A percentile compares a stretch with the other conserved stretches of the same genome.
Evolutionary conservation across 1,139 yeast genomes (phyloP).

Genomic region (Suhomyces bribrorum): DNA sequence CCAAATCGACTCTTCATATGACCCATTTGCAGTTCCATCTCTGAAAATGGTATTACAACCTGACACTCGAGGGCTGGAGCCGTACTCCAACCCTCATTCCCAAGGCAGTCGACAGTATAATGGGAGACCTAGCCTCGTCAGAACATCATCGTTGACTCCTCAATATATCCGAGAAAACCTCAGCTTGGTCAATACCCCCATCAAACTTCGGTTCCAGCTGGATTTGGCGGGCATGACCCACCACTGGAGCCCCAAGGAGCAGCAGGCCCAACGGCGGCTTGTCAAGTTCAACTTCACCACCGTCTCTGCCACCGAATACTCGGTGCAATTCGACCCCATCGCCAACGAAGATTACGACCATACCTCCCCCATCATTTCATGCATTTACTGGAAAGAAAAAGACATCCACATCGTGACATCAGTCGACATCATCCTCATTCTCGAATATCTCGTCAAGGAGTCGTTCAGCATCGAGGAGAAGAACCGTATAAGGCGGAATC

Average conservation of each 20-base stretch:
- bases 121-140: slow-evolving; percentile 7
- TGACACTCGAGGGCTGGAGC: not conserved
- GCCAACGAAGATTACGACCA: slow-evolving; percentile 24
- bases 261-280: slow-evolving; percentile 31
- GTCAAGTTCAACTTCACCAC: slow-evolving; percentile 35
- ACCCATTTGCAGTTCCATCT: no score
- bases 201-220: slow-evolving; percentile 12
- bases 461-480: slow-evolving; percentile 68
- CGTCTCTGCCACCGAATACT: slow-evolving; percentile 24
- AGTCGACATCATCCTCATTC: slow-evolving; percentile 60
- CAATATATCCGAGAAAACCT: slow-evolving; percentile 7
- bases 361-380: slow-evolving; percentile 47
- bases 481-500: slow-evolving; percentile 66
- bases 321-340: slow-evolving; percentile 29
- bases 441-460: slow-evolving; percentile 59
- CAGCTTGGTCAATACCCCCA: slow-evolving; percentile 10
- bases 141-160: slow-evolving; percentile 15
- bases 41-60: not conserved
- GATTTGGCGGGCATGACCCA: slow-evolving; percentile 26
- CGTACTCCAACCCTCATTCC: not conserved
- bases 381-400: slow-evolving; percentile 61
- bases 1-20: not conserved
- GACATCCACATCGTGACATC: slow-evolving; percentile 58
- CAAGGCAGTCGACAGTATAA: slow-evolving; percentile 1
- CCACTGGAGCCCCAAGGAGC: slow-evolving; percentile 39